phyloP scores from a whole-genome alignment of 2,329 filamentous ascomycete genomes.

The Nemania sp. region DNA sequence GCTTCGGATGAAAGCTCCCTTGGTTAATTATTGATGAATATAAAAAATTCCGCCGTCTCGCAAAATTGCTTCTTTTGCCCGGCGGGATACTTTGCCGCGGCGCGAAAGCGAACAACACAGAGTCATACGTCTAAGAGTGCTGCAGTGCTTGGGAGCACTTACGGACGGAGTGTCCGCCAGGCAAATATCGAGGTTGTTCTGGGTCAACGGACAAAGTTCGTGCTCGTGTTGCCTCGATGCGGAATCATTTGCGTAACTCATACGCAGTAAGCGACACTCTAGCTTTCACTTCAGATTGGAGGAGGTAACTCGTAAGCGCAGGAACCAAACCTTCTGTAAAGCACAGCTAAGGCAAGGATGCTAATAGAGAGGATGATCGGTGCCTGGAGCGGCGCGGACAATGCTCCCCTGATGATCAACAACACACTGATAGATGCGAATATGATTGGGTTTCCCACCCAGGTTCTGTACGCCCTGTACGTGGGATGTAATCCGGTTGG shows the following conservation, averaged over 20 bases:
- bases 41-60: constrained; percentile 27
- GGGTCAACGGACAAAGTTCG: neutral
- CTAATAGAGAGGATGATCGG: constrained; percentile 38
- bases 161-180: constrained; percentile 22
- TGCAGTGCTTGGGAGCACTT: constrained; percentile 31
- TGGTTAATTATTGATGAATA: too few species aligned
- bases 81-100: constrained; percentile 27
- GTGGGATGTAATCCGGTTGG: constrained; percentile 22
- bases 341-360: constrained; percentile 34
- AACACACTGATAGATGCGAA: constrained; percentile 36
- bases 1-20: constrained; percentile 29
- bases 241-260: constrained; percentile 19
- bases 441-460: constrained; percentile 35
- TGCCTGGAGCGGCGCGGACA: constrained; percentile 38
- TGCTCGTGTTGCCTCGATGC: constrained; percentile 20
- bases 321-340: constrained; percentile 33
- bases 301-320: constrained; percentile 30
- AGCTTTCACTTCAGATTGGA: constrained; percentile 28
- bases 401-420: constrained; percentile 37
- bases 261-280: constrained; percentile 20
- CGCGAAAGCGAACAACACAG: constrained; percentile 31
- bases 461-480: constrained; percentile 37
- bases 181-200: constrained; percentile 23
- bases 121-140: constrained; percentile 22
- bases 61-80: constrained; percentile 17